Conservation (phyloP, 2,329 filamentous ascomycete genomes). For the Calonectria naviculata region DNA sequence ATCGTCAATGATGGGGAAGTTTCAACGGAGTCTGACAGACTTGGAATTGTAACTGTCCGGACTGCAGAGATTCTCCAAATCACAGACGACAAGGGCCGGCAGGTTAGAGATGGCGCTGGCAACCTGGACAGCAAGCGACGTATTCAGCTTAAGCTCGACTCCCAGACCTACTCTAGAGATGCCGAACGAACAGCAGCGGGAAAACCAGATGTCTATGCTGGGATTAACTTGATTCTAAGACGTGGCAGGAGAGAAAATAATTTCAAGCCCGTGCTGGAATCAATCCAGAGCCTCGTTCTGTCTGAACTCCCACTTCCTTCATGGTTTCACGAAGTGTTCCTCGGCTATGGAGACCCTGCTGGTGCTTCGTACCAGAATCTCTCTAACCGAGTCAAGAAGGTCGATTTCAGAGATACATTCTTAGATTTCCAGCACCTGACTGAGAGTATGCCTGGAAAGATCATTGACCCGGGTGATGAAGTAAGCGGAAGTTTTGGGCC, state of each 20-base stretch:
- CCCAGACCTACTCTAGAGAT: conserved; percentile 81
- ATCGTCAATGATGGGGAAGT: conserved; percentile 63
- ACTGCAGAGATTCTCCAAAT: conserved; percentile 89
- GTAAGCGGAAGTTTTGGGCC: conserved; percentile 81
- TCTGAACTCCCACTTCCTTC: conserved; percentile 87
- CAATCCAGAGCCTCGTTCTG: conserved; percentile 86
- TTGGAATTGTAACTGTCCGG: conserved; percentile 78
- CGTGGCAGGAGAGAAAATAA: conserved; percentile 93
- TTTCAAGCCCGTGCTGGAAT: conserved; percentile 93
- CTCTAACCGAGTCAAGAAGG: conserved; percentile 77
- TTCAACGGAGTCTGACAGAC: conserved; percentile 64
- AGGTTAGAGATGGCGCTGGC: conserved; percentile 70
- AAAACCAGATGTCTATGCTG: conserved; percentile 83
- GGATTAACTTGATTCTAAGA: conserved; percentile 87
- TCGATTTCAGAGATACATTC: conserved; percentile 96
- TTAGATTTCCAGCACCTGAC: conserved; percentile 94
- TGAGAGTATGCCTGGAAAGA: conserved; percentile 89
- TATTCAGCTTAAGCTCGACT: conserved; percentile 84
- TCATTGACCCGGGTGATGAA: conserved; percentile 80
- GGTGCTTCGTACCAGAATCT: conserved; percentile 88
- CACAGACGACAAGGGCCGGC: conserved; percentile 84
- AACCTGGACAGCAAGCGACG: conserved; percentile 76
- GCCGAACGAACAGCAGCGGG: conserved; percentile 72
- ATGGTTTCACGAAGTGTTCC: conserved; percentile 96
- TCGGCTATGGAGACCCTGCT: conserved; percentile 95